phyloP scores from a whole-genome alignment of 495 filamentous ascomycete genomes.

The Jackrogersella multiformis region DNA sequence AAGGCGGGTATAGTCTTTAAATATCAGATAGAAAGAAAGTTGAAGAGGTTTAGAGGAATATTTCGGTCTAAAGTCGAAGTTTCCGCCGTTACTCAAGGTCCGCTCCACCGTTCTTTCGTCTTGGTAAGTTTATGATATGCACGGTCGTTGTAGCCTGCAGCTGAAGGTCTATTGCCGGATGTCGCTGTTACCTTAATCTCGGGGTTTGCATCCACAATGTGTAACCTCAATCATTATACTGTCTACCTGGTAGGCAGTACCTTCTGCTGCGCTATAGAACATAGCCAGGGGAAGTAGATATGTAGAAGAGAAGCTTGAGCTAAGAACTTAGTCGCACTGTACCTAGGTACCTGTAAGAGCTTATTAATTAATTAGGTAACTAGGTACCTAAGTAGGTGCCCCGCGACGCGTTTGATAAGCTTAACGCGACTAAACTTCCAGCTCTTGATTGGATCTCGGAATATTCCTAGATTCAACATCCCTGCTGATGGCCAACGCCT shows the following conservation, averaged over 20 bases:
- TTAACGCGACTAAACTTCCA: conserved; percentile 27
- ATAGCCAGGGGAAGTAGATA: background rate
- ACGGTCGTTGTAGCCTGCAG: background rate
- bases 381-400: conserved; percentile 6
- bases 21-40: background rate
- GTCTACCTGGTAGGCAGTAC: conserved; percentile 3
- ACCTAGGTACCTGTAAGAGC: background rate
- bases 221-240: background rate
- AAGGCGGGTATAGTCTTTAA: background rate
- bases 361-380: no score
- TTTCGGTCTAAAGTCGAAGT: background rate
- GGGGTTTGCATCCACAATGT: background rate
- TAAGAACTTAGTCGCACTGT: conserved; percentile 10
- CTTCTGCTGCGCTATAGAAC: background rate
- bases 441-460: background rate
- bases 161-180: conserved; percentile 8
- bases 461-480: background rate
- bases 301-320: background rate
- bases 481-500: background rate
- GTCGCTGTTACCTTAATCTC: conserved; percentile 4
- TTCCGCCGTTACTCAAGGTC: no score
- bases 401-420: conserved; percentile 29
- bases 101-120: no score
- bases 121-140: background rate
- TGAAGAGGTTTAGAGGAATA: background rate